Base-by-base conservation (phyloP, 1,139 yeast genomes). In the Geotrichum fermentans region DNA sequence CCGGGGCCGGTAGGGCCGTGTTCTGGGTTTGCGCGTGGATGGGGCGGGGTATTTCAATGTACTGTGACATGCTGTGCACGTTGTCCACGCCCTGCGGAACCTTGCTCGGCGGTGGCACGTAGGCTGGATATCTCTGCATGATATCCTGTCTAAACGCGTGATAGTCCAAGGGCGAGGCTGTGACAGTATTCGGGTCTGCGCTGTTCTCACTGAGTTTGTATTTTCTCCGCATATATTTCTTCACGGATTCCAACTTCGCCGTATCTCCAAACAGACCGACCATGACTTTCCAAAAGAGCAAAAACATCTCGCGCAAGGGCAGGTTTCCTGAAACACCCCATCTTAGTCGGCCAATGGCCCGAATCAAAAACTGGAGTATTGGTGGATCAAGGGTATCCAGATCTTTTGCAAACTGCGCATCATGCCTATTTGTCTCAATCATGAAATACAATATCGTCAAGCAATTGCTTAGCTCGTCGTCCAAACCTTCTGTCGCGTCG, bases 161-260 rank as follows among this genome's bases (percentile, higher is more conserved):
- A 62, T 86, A 89, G 58, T 88, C 95, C 26, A 87, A 66, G 0
- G 95, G 92, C 1, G 95, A 80, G 30, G 88, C 79, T 0, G 74
- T 70, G 40, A 79, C 64, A 14, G 42, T 22, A 11, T 33, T 22
- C 4, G 16, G 18, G 20, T 39, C 33, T 10, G 28, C 42, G 10
- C 10, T 6, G 13, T 56, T 68, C 41, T 67, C 66, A 22, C 69
- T 66, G 21, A 82, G 66, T 0, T 70, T 66, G 55, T 75, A 76
- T 37, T 69, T 64, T 13, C 64, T 54, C 17, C 73, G 66, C 26
- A 84, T 66, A 55, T 72, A 77, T 1, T 66, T 62, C 55, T 84
- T 84, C 17, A 81, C 73, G n/a, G 65, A 54, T 11, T 66, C 58
- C 18, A 80, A 58, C 4, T 71, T 66, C 0, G 63, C 55, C 1